Evolutionary conservation across 1,139 yeast species (phyloP).

Genomic region (Scheffersomyces illinoinensis): DNA sequence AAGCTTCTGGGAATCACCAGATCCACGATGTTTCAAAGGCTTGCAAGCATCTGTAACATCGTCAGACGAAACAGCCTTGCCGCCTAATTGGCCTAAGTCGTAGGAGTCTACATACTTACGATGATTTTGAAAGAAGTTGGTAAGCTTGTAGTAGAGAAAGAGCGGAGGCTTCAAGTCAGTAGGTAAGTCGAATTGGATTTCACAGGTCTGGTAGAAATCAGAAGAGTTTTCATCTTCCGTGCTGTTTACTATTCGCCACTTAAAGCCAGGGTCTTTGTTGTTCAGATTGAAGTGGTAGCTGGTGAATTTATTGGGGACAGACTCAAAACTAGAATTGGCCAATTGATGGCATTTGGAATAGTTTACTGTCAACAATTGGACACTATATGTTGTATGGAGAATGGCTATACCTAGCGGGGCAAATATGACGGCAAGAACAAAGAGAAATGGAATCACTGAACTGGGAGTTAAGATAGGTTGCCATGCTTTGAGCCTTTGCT

Average conservation of each 20-base stretch:
- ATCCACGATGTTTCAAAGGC: slow-evolving; percentile 47
- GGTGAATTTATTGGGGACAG: slow-evolving; percentile 54
- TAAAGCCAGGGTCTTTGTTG: slow-evolving; percentile 43
- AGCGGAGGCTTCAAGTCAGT: slow-evolving; percentile 58
- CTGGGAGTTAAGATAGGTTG: slow-evolving; percentile 79
- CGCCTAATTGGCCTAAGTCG: slow-evolving; percentile 65
- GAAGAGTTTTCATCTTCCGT: slow-evolving; percentile 30
- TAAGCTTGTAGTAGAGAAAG: slow-evolving; percentile 67
- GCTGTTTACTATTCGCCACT: slow-evolving; percentile 52
- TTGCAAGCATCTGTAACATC: slow-evolving; percentile 56
- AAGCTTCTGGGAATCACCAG: slow-evolving; percentile 33
- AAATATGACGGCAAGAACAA: slow-evolving; percentile 63
- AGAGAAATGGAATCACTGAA: slow-evolving; percentile 68
- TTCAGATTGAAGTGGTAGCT: slow-evolving; percentile 54
- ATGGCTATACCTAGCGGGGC: slow-evolving; percentile 77
- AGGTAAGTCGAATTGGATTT: slow-evolving; percentile 60
- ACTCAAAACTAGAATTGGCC: slow-evolving; percentile 36
- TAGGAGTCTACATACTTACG: slow-evolving; percentile 73
- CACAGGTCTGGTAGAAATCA: slow-evolving; percentile 47
- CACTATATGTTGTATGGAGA: slow-evolving; percentile 56
- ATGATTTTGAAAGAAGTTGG: slow-evolving; percentile 78
- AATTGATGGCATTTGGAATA: slow-evolving; percentile 56
- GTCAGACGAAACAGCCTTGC: slow-evolving; percentile 52
- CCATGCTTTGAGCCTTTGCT: slow-evolving; percentile 69
- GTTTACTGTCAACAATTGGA: slow-evolving; percentile 58